phyloP scores from a whole-genome alignment of 192 early-diverging fungal species.

The Thoreauomyces humboldtii region DNA sequence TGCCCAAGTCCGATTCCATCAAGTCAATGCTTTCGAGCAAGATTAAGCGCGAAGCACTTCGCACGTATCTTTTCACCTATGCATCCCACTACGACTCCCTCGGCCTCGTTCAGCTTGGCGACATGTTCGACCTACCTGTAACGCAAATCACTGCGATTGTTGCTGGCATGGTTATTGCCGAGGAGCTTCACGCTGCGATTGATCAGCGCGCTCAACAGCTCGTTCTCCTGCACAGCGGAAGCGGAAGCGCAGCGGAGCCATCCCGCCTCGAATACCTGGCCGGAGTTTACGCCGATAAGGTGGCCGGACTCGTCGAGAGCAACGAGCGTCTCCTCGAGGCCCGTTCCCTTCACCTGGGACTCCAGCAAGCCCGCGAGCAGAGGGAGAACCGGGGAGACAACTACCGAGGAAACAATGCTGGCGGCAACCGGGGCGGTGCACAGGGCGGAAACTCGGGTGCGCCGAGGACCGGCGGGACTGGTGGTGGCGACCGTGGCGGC shows the following conservation, averaged over 20 bases:
- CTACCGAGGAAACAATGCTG: not conserved
- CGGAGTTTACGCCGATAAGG: constrained; percentile 85
- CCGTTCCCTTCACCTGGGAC: constrained; percentile 27
- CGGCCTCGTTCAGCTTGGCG: constrained; percentile 73
- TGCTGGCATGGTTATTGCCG: constrained; percentile 91
- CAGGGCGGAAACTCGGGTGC: too few relatives aligned
- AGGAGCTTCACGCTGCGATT: constrained; percentile 85
- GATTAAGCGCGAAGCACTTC: constrained; percentile 95
- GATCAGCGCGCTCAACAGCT: constrained; percentile 80
- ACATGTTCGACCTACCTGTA: constrained; percentile 83
- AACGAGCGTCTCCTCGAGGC: constrained; percentile 88
- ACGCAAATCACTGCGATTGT: constrained; percentile 70
- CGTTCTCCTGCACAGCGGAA: constrained; percentile 53
- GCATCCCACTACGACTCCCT: constrained; percentile 87
- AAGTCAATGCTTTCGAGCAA: constrained; percentile 87
- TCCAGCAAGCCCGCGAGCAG: constrained; percentile 30
- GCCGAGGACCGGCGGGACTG: too few relatives aligned
- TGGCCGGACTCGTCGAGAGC: constrained; percentile 75
- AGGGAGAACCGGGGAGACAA: not conserved
- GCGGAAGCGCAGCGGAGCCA: constrained; percentile 52
- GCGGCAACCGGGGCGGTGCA: not conserved
- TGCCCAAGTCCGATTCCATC: constrained; percentile 78
- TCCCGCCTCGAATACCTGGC: constrained; percentile 80
- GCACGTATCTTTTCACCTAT: constrained; percentile 94
- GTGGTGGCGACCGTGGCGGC: constrained; percentile 3